These are phyloP conservation scores for Nannizziopsis barbatae DNA, from an alignment of 2,329 filamentous ascomycete genomes.

Conservation along the genomic window DNA sequence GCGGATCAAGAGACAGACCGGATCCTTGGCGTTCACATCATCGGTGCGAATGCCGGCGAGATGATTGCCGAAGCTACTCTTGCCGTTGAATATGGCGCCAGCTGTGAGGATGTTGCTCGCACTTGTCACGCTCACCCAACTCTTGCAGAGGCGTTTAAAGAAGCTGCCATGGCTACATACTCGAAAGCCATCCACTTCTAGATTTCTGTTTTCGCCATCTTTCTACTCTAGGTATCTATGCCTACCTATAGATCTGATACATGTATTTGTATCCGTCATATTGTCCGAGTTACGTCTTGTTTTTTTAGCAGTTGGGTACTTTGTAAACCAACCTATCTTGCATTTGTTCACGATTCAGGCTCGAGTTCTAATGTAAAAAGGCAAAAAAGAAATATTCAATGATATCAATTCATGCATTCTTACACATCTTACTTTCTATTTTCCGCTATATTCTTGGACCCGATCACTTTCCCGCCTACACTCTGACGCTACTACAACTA, in stretches of 20 bases:
- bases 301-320: constrained; percentile 10
- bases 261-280: constrained; percentile 1
- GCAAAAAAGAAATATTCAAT: background rate
- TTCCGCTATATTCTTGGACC: too few relatives aligned
- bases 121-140: constrained; percentile 97
- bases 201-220: background rate
- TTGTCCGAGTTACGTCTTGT: background rate
- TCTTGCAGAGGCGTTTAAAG: constrained; percentile 95
- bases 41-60: constrained; percentile 90
- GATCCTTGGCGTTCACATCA: constrained; percentile 90
- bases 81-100: constrained; percentile 91
- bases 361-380: background rate
- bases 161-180: constrained; percentile 97
- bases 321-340: constrained; percentile 9
- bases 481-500: too few relatives aligned
- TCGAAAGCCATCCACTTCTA: constrained; percentile 94
- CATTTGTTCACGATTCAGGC: constrained; percentile 7
- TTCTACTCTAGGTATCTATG: background rate
- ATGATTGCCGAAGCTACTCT: constrained; percentile 98
- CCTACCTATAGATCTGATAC: constrained; percentile 2
- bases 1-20: constrained; percentile 93
- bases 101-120: constrained; percentile 83
- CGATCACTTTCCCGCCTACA: too few relatives aligned
- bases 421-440: background rate
- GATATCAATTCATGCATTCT: constrained; percentile 2